Evolutionary conservation across 2,329 filamentous ascomycete genomes (phyloP), one percentile per base, ranked within the genome.

Genomic region (Trichoderma lentiforme): DNA sequence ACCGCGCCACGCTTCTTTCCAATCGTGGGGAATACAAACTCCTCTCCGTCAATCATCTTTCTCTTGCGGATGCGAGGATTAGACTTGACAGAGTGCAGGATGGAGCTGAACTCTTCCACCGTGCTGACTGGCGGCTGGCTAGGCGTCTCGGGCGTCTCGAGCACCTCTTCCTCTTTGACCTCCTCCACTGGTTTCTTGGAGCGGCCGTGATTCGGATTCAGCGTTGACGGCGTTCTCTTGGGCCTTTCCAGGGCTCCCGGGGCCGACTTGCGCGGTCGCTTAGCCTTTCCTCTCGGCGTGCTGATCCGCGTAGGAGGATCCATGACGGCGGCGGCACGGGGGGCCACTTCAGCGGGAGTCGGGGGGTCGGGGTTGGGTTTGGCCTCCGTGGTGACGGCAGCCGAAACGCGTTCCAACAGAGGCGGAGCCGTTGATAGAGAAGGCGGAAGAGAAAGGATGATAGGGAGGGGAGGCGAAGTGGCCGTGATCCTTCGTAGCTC

Each of bases 61-160:
- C 83, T 82, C 76, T 85, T 87, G 72, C 86, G 81, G 51, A 82
- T 79, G 26, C 85, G 82, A 6, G 82, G 82, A 51, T 85, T 83
- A 11, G 80, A 79, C 76, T 88, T 88, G 72, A 88, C 86, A 1
- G 85, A 84, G 9, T 83, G 81, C 4, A 84, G 78, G n/a, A 88
- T 88, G 4, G 87, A 87, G 72, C 78, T 83, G 58, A 73, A 72
- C 24, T 71, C 71, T 51, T 57, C 69, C 9, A 26, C 64, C 6
- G 58, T 39, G 24, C 73, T 53, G 43, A 69, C 73, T 4, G 74
- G 61, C 2, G 74, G 74, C n/a, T 74, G 72, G 5, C 32, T 60
- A 32, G 60, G 51, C 15, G 68, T 43, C 11, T 39, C 26, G 6
- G 70, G 28, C 18, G 14, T 36, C n/a, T 69, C 66, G 6, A 47